A percentile compares a stretch with the other conserved stretches of the same genome.
These are phyloP conservation scores for Talaromyces nanjingensis DNA, from an alignment of 495 filamentous ascomycete species.

Conservation along the genomic window DNA sequence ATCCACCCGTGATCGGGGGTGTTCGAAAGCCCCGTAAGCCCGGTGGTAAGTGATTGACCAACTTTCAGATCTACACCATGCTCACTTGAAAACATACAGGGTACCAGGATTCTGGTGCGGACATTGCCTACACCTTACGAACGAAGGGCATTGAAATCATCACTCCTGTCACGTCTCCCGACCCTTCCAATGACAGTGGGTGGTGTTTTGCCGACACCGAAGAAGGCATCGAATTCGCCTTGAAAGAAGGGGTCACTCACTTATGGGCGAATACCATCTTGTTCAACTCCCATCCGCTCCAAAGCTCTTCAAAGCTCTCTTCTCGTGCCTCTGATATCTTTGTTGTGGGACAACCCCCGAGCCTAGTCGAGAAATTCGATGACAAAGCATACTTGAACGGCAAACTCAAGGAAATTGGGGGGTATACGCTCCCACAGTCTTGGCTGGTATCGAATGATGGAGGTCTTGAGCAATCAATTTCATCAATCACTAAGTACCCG, in stretches of 20 bases:
- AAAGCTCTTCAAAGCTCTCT: slow-evolving; percentile 17
- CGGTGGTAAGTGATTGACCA: slow-evolving; percentile 19
- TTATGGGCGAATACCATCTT: slow-evolving; percentile 35
- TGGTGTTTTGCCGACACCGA: slow-evolving; percentile 34
- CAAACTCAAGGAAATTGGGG: slow-evolving; percentile 15
- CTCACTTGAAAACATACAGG: slow-evolving; percentile 15
- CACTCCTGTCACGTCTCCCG: slow-evolving; percentile 15
- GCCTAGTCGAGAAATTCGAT: slow-evolving; percentile 30
- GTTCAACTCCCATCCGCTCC: slow-evolving; percentile 29
- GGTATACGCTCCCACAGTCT: slow-evolving; percentile 15
- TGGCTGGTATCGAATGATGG: slow-evolving; percentile 13
- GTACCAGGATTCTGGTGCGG: slow-evolving; percentile 33
- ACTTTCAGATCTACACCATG: not conserved
- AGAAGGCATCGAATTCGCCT: slow-evolving; percentile 25
- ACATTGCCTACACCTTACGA: slow-evolving; percentile 25
- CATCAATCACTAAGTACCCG: slow-evolving; percentile 16
- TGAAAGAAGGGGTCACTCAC: slow-evolving; percentile 27
- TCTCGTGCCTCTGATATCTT: slow-evolving; percentile 13
- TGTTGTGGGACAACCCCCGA: slow-evolving; percentile 29
- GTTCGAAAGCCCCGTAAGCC: slow-evolving; percentile 24
- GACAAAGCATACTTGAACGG: slow-evolving; percentile 33
- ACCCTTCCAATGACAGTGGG: slow-evolving; percentile 14
- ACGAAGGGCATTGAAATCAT: slow-evolving; percentile 15
- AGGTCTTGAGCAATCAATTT: slow-evolving; percentile 9
- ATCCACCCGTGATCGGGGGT: slow-evolving; percentile 24